Percentiles rank a stretch among this genome's conserved stretches.
Evolutionary conservation across 2,329 filamentous ascomycete species (phyloP).

Genomic region (Clonostachys rhizophaga): DNA sequence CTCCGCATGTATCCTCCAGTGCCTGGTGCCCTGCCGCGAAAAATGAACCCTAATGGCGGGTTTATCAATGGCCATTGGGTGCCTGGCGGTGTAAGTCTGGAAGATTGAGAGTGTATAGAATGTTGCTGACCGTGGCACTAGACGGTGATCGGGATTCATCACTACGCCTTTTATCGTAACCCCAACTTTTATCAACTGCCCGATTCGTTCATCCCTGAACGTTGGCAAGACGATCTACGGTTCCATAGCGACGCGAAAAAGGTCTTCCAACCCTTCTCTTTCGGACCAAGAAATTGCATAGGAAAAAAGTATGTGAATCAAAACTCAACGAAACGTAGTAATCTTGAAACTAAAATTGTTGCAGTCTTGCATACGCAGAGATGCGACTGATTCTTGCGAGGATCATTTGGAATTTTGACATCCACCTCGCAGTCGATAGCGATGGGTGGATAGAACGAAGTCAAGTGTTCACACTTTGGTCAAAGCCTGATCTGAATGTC

Average conservation of each 20-base stretch:
- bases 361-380: constrained; percentile 21
- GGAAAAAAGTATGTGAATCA: constrained; percentile 11
- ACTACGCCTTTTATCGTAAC: not conserved
- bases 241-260: constrained; percentile 14
- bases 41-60: not conserved
- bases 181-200: constrained; percentile 19
- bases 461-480: not conserved
- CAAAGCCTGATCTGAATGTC: not conserved
- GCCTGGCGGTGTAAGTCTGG: not conserved
- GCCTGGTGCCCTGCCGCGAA: constrained; percentile 8
- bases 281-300: constrained; percentile 10
- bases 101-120: no score
- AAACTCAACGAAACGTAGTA: not conserved
- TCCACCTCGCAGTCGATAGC: constrained; percentile 2
- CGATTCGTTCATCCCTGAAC: constrained; percentile 26
- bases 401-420: constrained; percentile 17
- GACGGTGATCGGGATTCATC: not conserved
- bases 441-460: not conserved
- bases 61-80: not conserved
- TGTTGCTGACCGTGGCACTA: no score
- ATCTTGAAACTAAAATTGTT: not conserved
- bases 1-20: constrained; percentile 26
- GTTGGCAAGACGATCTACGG: constrained; percentile 19
- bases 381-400: constrained; percentile 18
- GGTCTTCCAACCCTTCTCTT: constrained; percentile 17